phyloP scores from a whole-genome alignment of 1,284 basidiomycete species.

The Boletus hoseneyae region DNA sequence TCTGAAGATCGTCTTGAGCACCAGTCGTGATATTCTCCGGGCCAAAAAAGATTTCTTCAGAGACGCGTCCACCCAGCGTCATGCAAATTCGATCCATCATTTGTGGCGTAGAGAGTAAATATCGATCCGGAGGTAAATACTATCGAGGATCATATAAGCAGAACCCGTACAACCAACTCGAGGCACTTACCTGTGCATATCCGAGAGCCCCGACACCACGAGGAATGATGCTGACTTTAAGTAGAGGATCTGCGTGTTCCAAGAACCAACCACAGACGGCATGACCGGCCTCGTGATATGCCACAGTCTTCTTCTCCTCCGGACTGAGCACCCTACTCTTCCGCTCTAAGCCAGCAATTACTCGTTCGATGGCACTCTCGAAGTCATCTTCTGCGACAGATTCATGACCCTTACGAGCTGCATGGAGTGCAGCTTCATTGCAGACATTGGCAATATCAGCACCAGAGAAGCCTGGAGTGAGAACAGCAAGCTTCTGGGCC shows the following conservation, averaged over 20 bases:
- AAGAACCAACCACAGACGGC: slow-evolving; percentile 98
- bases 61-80: slow-evolving; percentile 98
- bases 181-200: slow-evolving; percentile 78
- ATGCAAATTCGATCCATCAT: slow-evolving; percentile 96
- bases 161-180: neutral
- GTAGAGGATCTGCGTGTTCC: slow-evolving; percentile 93
- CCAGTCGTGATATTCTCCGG: slow-evolving; percentile 93
- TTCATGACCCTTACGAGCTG: slow-evolving; percentile 83
- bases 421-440: slow-evolving; percentile 96
- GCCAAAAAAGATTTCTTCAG: slow-evolving; percentile 98
- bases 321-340: slow-evolving; percentile 92
- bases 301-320: slow-evolving; percentile 98
- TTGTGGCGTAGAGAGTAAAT: slow-evolving; percentile 93
- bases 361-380: slow-evolving; percentile 96
- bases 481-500: slow-evolving; percentile 90
- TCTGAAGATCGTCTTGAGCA: slow-evolving; percentile 96
- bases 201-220: slow-evolving; percentile 94
- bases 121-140: slow-evolving; percentile 95
- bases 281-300: slow-evolving; percentile 99
- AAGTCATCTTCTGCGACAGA: slow-evolving; percentile 85
- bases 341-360: slow-evolving; percentile 95
- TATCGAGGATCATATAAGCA: slow-evolving; percentile 31
- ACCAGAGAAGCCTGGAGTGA: slow-evolving; percentile 97
- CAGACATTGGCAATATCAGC: slow-evolving; percentile 99
- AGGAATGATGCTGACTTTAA: slow-evolving; percentile 99